phyloP scores from a whole-genome alignment of 129 eudicot genomes.

The Rutidosis leptorrhynchoides region DNA sequence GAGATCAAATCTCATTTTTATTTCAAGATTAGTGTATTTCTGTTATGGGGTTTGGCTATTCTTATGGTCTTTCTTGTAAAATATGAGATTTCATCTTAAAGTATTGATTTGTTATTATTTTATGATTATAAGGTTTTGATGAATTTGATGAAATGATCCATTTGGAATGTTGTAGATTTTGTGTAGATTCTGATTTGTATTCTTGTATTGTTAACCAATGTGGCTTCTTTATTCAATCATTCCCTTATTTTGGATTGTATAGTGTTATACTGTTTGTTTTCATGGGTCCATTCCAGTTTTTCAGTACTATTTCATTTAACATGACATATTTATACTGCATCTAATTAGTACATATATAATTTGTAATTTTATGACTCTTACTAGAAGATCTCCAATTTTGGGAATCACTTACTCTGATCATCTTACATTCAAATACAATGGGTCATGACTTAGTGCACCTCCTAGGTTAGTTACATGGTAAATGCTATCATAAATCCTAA shows the following conservation, averaged over 20 bases:
- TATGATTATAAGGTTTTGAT: slow-evolving; percentile 26
- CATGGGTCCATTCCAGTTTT: neutral
- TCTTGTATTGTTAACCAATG: slow-evolving; percentile 18
- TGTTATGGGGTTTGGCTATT: slow-evolving; percentile 10
- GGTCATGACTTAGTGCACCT: slow-evolving; percentile 9
- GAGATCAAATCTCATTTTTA: slow-evolving; percentile 23
- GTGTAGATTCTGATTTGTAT: slow-evolving; percentile 15
- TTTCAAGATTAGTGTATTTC: slow-evolving; percentile 3
- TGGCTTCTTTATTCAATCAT: slow-evolving; percentile 16
- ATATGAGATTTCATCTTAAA: neutral
- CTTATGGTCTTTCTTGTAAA: slow-evolving; percentile 2
- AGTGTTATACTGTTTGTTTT: neutral
- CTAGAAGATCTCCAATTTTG: neutral
- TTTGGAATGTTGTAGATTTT: slow-evolving; percentile 21
- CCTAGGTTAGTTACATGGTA: neutral
- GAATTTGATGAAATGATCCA: slow-evolving; percentile 19
- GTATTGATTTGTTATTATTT: slow-evolving; percentile 4
- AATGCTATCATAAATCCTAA: neutral
- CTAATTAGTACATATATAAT: neutral
- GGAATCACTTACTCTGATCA: neutral
- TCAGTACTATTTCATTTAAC: neutral
- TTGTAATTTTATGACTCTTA: neutral
- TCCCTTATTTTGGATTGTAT: slow-evolving; percentile 13
- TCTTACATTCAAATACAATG: neutral
- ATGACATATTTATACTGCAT: neutral